These are phyloP conservation scores for Aureobasidium sp. DNA, from an alignment of 2,329 filamentous ascomycete species.

Conservation along the genomic window DNA sequence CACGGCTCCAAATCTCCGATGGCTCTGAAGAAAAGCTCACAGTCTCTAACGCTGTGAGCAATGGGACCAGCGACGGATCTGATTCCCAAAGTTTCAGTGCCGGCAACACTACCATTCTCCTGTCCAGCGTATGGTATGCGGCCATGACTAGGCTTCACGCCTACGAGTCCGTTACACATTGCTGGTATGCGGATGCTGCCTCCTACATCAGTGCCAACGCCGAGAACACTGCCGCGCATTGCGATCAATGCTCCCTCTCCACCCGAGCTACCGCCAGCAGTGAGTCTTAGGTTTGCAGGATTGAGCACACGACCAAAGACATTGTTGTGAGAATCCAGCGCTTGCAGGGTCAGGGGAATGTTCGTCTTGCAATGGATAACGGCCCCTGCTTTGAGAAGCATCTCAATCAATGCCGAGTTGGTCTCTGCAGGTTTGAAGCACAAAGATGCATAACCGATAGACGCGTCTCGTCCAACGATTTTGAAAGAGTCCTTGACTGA, in stretches of 20 bases:
- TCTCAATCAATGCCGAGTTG: constrained; percentile 36
- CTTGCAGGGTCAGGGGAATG: constrained; percentile 48
- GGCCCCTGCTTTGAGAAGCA: constrained; percentile 41
- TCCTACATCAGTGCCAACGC: constrained; percentile 51
- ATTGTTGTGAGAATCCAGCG: constrained; percentile 47
- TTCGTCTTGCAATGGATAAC: constrained; percentile 50
- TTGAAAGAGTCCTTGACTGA: constrained; percentile 42
- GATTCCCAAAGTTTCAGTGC: constrained; percentile 40
- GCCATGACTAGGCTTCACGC: constrained; percentile 39
- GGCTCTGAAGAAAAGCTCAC: constrained; percentile 47
- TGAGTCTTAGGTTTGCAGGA: constrained; percentile 41
- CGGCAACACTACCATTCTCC: constrained; percentile 40
- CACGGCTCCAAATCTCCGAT: constrained; percentile 49
- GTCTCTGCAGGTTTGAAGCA: constrained; percentile 36
- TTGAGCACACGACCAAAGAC: constrained; percentile 44
- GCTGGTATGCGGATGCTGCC: constrained; percentile 47
- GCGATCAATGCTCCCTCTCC: constrained; percentile 48
- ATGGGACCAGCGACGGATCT: constrained; percentile 42
- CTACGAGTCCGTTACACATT: constrained; percentile 44
- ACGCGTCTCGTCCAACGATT: constrained; percentile 30
- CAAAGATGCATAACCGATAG: constrained; percentile 37
- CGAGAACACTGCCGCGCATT: constrained; percentile 42
- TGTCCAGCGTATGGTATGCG: constrained; percentile 49
- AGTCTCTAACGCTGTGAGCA: constrained; percentile 43
- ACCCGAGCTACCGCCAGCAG: constrained; percentile 47